Evolutionary conservation across 805 yeast species (phyloP).

Genomic region (Diddensiella santjacobensis): DNA sequence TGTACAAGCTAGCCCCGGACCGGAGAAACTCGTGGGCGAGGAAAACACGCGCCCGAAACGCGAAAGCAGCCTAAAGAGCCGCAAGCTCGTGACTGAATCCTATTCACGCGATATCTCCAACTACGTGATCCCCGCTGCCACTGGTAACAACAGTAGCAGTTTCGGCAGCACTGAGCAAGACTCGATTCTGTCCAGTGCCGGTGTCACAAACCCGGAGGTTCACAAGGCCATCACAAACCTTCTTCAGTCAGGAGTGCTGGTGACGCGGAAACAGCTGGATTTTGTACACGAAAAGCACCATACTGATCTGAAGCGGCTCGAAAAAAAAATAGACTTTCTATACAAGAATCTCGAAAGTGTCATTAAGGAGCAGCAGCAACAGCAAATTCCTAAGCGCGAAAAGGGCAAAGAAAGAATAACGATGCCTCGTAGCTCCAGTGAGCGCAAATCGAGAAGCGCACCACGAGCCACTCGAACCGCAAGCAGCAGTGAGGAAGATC

Average conservation of each 20-base stretch:
- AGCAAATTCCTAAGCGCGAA: not conserved
- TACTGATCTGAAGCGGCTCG: slow-evolving; percentile 11
- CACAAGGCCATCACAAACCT: not conserved
- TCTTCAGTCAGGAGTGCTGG: slow-evolving; percentile 18
- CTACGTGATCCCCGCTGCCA: not conserved
- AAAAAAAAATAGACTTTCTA: slow-evolving; percentile 10
- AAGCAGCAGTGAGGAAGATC: not conserved
- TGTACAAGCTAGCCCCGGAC: too few species aligned
- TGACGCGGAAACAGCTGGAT: slow-evolving; percentile 15
- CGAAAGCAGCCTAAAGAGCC: not conserved
- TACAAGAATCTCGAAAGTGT: not conserved
- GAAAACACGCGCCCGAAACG: not conserved
- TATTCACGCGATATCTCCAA: slow-evolving; percentile 1
- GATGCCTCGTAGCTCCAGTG: not conserved
- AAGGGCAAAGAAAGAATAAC: not conserved
- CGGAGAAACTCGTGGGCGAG: too few species aligned
- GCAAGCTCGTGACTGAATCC: not conserved
- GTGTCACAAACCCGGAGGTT: not conserved
- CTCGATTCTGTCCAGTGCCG: too few species aligned
- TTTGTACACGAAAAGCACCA: slow-evolving; percentile 6
- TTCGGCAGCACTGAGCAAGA: not conserved
- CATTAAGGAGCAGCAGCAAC: not conserved
- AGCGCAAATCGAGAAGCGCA: too few species aligned
- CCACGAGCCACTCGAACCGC: not conserved
- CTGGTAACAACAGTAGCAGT: not conserved